phyloP scores from a whole-genome alignment of 1,284 basidiomycete genomes.

The Naganishia albida region DNA sequence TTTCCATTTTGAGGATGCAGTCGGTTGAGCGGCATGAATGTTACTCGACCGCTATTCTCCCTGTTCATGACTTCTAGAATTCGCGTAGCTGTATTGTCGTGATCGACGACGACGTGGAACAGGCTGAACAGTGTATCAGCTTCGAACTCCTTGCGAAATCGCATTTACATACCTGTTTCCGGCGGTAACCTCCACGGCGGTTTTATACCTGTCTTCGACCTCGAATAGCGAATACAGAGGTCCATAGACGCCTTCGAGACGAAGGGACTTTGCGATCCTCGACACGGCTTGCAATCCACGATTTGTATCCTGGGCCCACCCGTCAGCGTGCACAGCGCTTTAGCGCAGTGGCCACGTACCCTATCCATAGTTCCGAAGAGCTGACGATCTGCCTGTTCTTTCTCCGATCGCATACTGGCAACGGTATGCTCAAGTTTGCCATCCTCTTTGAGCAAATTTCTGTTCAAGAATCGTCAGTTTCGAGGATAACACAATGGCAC shows the following conservation, averaged over 20 bases:
- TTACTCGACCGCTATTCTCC: constrained; percentile 84
- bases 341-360: constrained; percentile 56
- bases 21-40: constrained; percentile 98
- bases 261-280: constrained; percentile 71
- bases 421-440: constrained; percentile 79
- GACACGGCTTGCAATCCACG: constrained; percentile 82
- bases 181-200: constrained; percentile 89
- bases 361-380: constrained; percentile 94
- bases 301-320: constrained; percentile 71
- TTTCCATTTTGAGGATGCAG: constrained; percentile 69
- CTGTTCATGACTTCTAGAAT: constrained; percentile 89
- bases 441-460: constrained; percentile 91
- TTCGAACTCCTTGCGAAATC: not conserved
- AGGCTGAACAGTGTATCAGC: constrained; percentile 59
- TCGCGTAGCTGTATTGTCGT: constrained; percentile 82
- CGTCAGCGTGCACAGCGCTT: not conserved
- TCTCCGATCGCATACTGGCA: constrained; percentile 73
- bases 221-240: constrained; percentile 93
- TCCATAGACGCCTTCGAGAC: constrained; percentile 78
- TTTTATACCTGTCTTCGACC: constrained; percentile 89
- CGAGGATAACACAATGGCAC: too few relatives aligned
- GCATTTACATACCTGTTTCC: constrained; percentile 71
- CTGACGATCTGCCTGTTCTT: constrained; percentile 74
- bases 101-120: constrained; percentile 98
- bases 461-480: constrained; percentile 33